These are phyloP conservation scores for Trichoderma koningii DNA, from an alignment of 2,329 filamentous ascomycete species.

Conservation along the genomic window DNA sequence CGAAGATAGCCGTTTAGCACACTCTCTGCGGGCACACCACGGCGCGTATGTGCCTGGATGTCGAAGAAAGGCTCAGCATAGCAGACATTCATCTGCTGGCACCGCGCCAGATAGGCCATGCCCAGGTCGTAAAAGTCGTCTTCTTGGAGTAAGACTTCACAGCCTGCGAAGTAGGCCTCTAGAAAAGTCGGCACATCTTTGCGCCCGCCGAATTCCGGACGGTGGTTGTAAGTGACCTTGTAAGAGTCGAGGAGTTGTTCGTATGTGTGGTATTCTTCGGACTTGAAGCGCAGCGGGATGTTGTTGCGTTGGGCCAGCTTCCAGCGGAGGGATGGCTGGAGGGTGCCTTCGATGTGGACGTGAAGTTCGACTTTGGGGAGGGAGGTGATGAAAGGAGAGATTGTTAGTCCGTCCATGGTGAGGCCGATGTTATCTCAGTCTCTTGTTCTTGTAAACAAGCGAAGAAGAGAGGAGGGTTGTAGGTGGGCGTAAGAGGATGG, in stretches of 20 bases:
- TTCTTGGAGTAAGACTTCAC: slow-evolving; percentile 65
- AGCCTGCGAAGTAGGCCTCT: slow-evolving; percentile 75
- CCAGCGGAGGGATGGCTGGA: slow-evolving; percentile 71
- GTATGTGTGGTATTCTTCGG: slow-evolving; percentile 55
- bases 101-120: slow-evolving; percentile 69
- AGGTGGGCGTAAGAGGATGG: background rate
- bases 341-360: slow-evolving; percentile 75
- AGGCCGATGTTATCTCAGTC: too few species aligned
- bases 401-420: slow-evolving; percentile 37
- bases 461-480: background rate
- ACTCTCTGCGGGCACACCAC: slow-evolving; percentile 64
- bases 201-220: slow-evolving; percentile 43
- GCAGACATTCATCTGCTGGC: slow-evolving; percentile 63
- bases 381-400: slow-evolving; percentile 56
- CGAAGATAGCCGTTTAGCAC: slow-evolving; percentile 63
- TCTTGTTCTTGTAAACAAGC: background rate
- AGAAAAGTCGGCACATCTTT: slow-evolving; percentile 53
- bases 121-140: slow-evolving; percentile 73
- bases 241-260: slow-evolving; percentile 64
- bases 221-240: slow-evolving; percentile 54
- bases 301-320: slow-evolving; percentile 66
- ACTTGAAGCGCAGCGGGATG: slow-evolving; percentile 58
- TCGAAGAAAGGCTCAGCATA: slow-evolving; percentile 83
- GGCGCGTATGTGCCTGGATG: slow-evolving; percentile 69
- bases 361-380: slow-evolving; percentile 83